These are phyloP conservation scores for Guillardia theta DNA, from an alignment of 78 protist genomes.

Conservation along the genomic window DNA sequence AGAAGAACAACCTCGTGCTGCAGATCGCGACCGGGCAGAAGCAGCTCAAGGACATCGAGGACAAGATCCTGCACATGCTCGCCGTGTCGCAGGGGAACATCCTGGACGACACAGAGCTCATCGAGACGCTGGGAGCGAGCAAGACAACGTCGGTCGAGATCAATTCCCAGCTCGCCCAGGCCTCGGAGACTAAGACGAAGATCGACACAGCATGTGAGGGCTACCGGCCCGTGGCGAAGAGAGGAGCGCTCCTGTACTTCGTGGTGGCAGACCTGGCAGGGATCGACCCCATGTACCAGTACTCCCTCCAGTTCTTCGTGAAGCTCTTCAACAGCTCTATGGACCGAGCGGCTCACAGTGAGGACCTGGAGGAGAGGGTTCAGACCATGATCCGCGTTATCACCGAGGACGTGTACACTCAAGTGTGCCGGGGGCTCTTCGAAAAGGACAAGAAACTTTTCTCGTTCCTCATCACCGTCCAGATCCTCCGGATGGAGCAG, in stretches of 20 bases:
- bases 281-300: slow-evolving; percentile 75
- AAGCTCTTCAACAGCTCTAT: slow-evolving; percentile 43
- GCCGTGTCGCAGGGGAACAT: slow-evolving; percentile 58
- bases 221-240: neutral
- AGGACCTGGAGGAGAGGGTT: slow-evolving; percentile 49
- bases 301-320: slow-evolving; percentile 61
- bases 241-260: slow-evolving; percentile 44
- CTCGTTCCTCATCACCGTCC: slow-evolving; percentile 62
- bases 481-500: slow-evolving; percentile 14
- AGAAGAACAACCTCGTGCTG: slow-evolving; percentile 49
- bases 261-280: neutral
- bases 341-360: neutral
- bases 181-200: slow-evolving; percentile 40
- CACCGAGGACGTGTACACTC: slow-evolving; percentile 54
- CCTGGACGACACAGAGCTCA: slow-evolving; percentile 64
- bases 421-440: slow-evolving; percentile 69
- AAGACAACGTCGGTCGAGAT: slow-evolving; percentile 53
- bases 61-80: slow-evolving; percentile 63
- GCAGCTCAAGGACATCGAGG: slow-evolving; percentile 54
- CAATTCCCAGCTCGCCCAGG: slow-evolving; percentile 26
- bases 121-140: slow-evolving; percentile 55
- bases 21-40: slow-evolving; percentile 51
- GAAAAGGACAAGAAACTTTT: slow-evolving; percentile 63
- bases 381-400: neutral
- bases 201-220: neutral